phyloP scores from a whole-genome alignment of 129 eudicot genomes.

The Silybum marianum region DNA sequence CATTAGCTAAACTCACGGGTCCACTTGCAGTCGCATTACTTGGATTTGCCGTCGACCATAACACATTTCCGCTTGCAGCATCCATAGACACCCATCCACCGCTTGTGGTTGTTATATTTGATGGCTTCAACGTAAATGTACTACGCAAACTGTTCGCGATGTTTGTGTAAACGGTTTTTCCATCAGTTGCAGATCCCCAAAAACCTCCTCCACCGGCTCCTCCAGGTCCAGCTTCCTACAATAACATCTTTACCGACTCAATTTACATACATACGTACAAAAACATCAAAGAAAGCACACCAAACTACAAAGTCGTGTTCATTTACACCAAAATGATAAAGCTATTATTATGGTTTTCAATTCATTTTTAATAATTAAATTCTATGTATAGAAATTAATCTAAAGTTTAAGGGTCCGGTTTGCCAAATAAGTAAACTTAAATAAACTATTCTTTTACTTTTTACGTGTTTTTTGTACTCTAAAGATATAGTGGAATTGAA shows the following conservation, averaged over 20 bases:
- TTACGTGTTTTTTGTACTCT: neutral
- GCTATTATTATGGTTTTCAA: too few species aligned
- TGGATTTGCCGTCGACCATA: conserved; percentile 77
- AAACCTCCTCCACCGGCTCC: conserved; percentile 57
- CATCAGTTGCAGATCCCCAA: conserved; percentile 84
- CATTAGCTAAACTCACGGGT: conserved; percentile 65
- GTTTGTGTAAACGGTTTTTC: conserved; percentile 55
- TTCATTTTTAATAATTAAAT: too few species aligned
- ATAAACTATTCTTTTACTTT: neutral
- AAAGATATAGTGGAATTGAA: too few species aligned
- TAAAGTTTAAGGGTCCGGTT: neutral
- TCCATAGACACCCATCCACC: conserved; percentile 86
- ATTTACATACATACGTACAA: neutral
- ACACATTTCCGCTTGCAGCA: conserved; percentile 53
- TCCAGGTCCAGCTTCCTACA: conserved; percentile 80
- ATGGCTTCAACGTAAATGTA: conserved; percentile 55
- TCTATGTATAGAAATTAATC: neutral
- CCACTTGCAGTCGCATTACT: conserved; percentile 57
- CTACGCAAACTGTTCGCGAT: conserved; percentile 46
- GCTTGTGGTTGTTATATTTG: conserved; percentile 45
- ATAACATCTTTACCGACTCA: neutral
- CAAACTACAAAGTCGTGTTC: too few species aligned
- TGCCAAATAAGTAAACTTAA: neutral
- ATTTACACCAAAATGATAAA: too few species aligned
- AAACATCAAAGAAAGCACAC: neutral